Evolutionary conservation across 495 filamentous ascomycete species (phyloP).

Genomic region (Neurospora hispaniola): DNA sequence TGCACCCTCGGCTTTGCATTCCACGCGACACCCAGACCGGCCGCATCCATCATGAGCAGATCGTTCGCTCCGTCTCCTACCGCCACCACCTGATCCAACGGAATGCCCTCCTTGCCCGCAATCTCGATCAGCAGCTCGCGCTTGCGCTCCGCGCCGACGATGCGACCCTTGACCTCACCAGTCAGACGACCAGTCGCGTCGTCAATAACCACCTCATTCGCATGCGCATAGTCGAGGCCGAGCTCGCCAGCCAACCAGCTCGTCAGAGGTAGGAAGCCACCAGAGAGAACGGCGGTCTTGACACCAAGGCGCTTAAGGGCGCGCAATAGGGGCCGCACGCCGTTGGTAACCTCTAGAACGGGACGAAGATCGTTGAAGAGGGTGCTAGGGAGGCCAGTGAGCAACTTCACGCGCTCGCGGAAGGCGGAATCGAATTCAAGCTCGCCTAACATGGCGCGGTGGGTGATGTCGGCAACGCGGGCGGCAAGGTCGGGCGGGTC

Average conservation of each 20-base stretch:
- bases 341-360: slow-evolving; percentile 67
- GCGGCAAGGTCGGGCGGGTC: slow-evolving; percentile 49
- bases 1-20: slow-evolving; percentile 91
- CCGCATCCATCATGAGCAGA: slow-evolving; percentile 78
- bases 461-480: slow-evolving; percentile 61
- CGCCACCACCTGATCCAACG: slow-evolving; percentile 66
- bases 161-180: slow-evolving; percentile 64
- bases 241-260: slow-evolving; percentile 71
- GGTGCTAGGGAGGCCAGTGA: slow-evolving; percentile 65
- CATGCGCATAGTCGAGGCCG: slow-evolving; percentile 75
- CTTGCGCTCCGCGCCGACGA: slow-evolving; percentile 78
- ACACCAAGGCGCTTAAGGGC: slow-evolving; percentile 66
- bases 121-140: slow-evolving; percentile 64
- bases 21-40: slow-evolving; percentile 86
- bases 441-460: slow-evolving; percentile 90
- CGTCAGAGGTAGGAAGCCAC: slow-evolving; percentile 83
- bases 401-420: slow-evolving; percentile 62
- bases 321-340: slow-evolving; percentile 60
- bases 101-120: slow-evolving; percentile 58
- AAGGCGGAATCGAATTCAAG: slow-evolving; percentile 84
- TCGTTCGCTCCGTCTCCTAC: slow-evolving; percentile 96
- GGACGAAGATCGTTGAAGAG: slow-evolving; percentile 73
- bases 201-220: slow-evolving; percentile 69
- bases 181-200: slow-evolving; percentile 57
- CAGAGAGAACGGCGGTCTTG: slow-evolving; percentile 81